Percentiles rank a stretch among this genome's conserved stretches.
phyloP scores from a whole-genome alignment of 2,329 filamentous ascomycete species.

The Aspergillus sp. region DNA sequence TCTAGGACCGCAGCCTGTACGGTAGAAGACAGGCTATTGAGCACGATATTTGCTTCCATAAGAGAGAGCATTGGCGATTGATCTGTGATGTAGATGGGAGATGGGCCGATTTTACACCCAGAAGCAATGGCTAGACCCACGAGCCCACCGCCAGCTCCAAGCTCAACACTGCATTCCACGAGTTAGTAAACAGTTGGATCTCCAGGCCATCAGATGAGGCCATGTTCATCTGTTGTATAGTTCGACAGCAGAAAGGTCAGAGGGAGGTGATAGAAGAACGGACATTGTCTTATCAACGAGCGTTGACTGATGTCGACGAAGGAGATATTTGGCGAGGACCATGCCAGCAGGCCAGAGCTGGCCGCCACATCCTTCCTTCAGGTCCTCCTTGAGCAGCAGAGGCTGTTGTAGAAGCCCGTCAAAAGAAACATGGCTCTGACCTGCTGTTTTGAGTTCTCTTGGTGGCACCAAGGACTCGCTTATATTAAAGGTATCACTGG shows the following conservation, averaged over 20 bases:
- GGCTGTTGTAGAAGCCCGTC: slow-evolving; percentile 72
- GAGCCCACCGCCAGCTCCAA: slow-evolving; percentile 89
- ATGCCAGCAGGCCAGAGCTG: slow-evolving; percentile 94
- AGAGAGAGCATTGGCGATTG: slow-evolving; percentile 82
- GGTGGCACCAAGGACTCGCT: slow-evolving; percentile 61
- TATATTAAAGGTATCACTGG: slow-evolving; percentile 46
- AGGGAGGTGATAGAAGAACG: slow-evolving; percentile 41
- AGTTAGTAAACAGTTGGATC: slow-evolving; percentile 12
- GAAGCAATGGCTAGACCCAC: slow-evolving; percentile 69
- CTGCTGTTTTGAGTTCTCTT: slow-evolving; percentile 56
- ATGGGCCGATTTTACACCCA: slow-evolving; percentile 57
- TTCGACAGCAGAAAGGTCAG: not conserved
- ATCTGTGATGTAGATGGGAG: slow-evolving; percentile 78
- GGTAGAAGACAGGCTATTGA: slow-evolving; percentile 71
- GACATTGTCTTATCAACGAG: slow-evolving; percentile 74
- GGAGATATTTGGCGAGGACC: slow-evolving; percentile 83
- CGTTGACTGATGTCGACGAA: slow-evolving; percentile 70
- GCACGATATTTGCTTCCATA: slow-evolving; percentile 83
- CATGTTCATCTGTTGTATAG: not conserved
- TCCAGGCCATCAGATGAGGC: not conserved
- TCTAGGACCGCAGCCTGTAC: slow-evolving; percentile 75
- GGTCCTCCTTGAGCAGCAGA: slow-evolving; percentile 80
- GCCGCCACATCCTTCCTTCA: slow-evolving; percentile 86
- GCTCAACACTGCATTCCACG: slow-evolving; percentile 70
- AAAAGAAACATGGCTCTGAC: slow-evolving; percentile 64